Evolutionary conservation across 2,329 filamentous ascomycete species (phyloP), one percentile per base, ranked within the genome.

Genomic region (Coniella vitis): DNA sequence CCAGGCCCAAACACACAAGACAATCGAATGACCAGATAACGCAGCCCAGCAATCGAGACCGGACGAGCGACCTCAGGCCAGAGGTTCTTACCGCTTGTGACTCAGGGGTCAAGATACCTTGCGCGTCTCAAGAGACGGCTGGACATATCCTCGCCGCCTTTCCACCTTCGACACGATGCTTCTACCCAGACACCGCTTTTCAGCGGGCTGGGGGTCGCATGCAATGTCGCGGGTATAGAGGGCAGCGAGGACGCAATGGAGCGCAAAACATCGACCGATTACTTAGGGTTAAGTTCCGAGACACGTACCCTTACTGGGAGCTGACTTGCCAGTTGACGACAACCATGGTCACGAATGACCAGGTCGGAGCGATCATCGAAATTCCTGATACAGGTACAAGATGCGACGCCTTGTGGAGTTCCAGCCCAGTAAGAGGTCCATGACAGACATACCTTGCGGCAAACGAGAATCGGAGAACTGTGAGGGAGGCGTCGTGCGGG

Each of bases 221-320:
- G 38, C 57, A 46, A 54, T 57, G 59, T 56, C 57, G 48, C 54
- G 57, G 59, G 65, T 69, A 62, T 90, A 90, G 65, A 90, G 81
- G 75, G 76, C 72, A 73, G 71, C 69, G 76, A 70, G 76, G 69
- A 82, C 82, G 82, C 57, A 85, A 83, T 78, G 36, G 67, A 75
- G 74, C 80, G 81, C 81, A 86, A 90, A 62, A 76, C 86, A 83
- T 87, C 86, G 86, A 81, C 73, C 67, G 64, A 72, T 69, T 72
- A 73, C 78, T 86, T 95, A 95, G 90, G 90, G 90, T 95, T 95
- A 95, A 90, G 87, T 90, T 90, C 87, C 88, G 83, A 84, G 69
- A 72, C 69, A 72, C 73, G 74, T 80, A 84, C 79, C 76, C 78
- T 69, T 69, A 71, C 66, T 63, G 63, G 61, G 63, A 61, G 42